Percentiles rank a stretch among this genome's conserved stretches.
Evolutionary conservation across 495 filamentous ascomycete species (phyloP).

Genomic region (Penicillium malachiteum): DNA sequence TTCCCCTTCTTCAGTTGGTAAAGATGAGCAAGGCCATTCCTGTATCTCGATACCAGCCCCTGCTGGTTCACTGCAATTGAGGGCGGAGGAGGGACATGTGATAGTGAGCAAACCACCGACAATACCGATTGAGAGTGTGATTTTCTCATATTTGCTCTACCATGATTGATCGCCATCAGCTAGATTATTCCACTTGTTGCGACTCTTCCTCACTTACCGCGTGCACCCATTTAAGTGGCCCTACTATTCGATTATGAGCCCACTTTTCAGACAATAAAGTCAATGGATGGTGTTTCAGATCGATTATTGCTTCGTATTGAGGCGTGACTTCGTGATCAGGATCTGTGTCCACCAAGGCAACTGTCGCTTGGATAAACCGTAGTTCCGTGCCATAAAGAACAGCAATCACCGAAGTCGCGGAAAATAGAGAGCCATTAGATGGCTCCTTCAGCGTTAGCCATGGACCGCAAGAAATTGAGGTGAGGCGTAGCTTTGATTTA

Average conservation of each 20-base stretch:
- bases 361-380: slow-evolving; percentile 26
- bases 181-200: not conserved
- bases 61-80: slow-evolving; percentile 10
- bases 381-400: slow-evolving; percentile 30
- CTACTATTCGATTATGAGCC: slow-evolving; percentile 23
- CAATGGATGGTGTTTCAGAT: slow-evolving; percentile 21
- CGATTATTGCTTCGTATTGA: slow-evolving; percentile 6
- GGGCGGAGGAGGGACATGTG: slow-evolving; percentile 16
- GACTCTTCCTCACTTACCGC: slow-evolving; percentile 22
- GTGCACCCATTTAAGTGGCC: slow-evolving; percentile 38
- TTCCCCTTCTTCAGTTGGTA: slow-evolving; percentile 5
- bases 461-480: slow-evolving; percentile 37
- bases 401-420: slow-evolving; percentile 28
- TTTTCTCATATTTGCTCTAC: slow-evolving; percentile 16
- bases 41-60: slow-evolving; percentile 6
- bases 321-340: not conserved
- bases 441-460: slow-evolving; percentile 24
- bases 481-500: slow-evolving; percentile 18
- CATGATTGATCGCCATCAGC: slow-evolving; percentile 7
- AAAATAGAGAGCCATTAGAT: slow-evolving; percentile 2
- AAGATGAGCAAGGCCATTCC: slow-evolving; percentile 20
- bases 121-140: slow-evolving; percentile 25
- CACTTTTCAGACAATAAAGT: slow-evolving; percentile 1
- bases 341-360: slow-evolving; percentile 11
- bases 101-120: slow-evolving; percentile 25